phyloP scores from a whole-genome alignment of 78 protist genomes.

The Acrasis kona region DNA sequence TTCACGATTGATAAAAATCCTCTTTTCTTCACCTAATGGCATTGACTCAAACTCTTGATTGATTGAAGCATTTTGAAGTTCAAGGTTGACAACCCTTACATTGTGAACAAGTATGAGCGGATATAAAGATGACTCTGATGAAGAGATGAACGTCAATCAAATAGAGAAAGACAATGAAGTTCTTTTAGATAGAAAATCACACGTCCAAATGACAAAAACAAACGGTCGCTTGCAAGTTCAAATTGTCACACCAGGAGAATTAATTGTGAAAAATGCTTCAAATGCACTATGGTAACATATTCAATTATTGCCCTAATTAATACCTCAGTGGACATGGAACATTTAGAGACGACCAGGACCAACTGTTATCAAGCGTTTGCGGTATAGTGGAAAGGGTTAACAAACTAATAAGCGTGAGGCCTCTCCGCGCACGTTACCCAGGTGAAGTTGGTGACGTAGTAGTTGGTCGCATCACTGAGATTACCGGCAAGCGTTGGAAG shows the following conservation, averaged over 20 bases:
- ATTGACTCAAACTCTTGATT: too few species aligned
- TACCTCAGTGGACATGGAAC: conserved; percentile 20
- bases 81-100: too few species aligned
- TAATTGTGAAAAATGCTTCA: neutral
- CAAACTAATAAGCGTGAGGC: conserved; percentile 45
- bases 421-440: conserved; percentile 47
- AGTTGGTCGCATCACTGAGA: conserved; percentile 63
- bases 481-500: conserved; percentile 54
- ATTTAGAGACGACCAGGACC: neutral
- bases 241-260: conserved; percentile 1
- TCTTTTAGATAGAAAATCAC: neutral
- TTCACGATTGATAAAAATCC: too few species aligned
- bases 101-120: too few species aligned
- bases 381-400: conserved; percentile 73
- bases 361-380: conserved; percentile 37
- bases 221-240: neutral
- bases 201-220: neutral
- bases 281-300: neutral
- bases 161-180: neutral
- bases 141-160: neutral
- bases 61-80: too few species aligned
- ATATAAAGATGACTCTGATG: neutral
- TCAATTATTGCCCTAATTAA: neutral
- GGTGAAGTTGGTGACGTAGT: conserved; percentile 81
- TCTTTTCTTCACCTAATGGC: too few species aligned